Evolutionary conservation across 2,329 filamentous ascomycete genomes (phyloP), one percentile per base, ranked within the genome.

Genomic region (Penicillium nordicum): DNA sequence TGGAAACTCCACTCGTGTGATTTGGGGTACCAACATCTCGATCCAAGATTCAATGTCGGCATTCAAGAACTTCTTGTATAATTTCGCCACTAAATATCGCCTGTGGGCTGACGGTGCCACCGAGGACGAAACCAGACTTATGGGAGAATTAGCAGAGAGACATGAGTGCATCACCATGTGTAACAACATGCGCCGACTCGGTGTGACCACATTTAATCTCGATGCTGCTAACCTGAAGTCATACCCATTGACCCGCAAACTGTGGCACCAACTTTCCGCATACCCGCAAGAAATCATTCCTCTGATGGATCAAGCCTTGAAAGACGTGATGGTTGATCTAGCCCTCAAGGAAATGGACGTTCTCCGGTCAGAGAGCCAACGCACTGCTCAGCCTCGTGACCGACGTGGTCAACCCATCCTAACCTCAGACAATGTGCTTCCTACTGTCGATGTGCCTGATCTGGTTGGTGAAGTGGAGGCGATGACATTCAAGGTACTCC

Each of bases 11-110:
- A 88, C 88, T 54, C 86, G 88, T 64, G 85, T 95, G 56, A 93
- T 99, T 62, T 99, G 94, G 94, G 94, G 94, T 73, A 99, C 94
- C 42, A 97, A 96, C 38, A 90, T 99, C 48, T 96, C 93, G 5
- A 88, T 99, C 51, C 86, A 90, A 58, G 92, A 97, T 72, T 92
- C 91, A 0, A 89, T 95, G 73, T 84, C 86, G 50, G 82, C 87
- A 0, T 96, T 97, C 80, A 93, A 94, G 69, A 92, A 94, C 62
- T 99, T 99, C 69, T 79, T 99, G 29, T 85, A 87, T 70, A 95
- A 96, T 72, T 99, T 94, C 67, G 90, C 92, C 58, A 87, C 85
- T 64, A 97, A 97, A 75, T 97, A 99, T 70, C 90, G 94, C 61
- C 85, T 97, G 84, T 94, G 93, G 78, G 84, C 86, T 23, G 90